phyloP scores from a whole-genome alignment of 192 early-diverging fungal species.

The Allomyces arbusculus region DNA sequence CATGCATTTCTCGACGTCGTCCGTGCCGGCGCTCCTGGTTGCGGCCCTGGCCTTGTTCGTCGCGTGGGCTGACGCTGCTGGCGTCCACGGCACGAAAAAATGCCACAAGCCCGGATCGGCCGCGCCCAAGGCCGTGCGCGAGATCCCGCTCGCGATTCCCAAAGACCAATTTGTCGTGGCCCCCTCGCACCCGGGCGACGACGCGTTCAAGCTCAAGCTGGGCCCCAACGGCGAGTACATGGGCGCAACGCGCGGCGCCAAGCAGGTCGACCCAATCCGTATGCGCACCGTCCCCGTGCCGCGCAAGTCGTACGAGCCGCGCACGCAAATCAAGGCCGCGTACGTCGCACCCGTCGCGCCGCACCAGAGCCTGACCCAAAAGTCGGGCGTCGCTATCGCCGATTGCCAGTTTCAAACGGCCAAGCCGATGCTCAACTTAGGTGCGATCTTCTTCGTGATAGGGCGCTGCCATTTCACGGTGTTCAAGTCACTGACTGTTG shows the following conservation, averaged over 20 bases:
- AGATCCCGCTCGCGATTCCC: neutral
- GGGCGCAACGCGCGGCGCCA: neutral
- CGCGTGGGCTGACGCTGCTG: neutral
- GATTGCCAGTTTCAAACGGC: too few species aligned
- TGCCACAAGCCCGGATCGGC: neutral
- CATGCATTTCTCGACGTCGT: too few species aligned
- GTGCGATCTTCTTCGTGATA: too few species aligned
- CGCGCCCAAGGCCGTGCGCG: neutral
- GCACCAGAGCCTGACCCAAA: too few species aligned
- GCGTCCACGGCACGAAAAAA: neutral
- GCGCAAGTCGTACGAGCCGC: neutral
- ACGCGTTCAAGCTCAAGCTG: neutral
- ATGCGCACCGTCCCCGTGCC: neutral
- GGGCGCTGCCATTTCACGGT: too few species aligned
- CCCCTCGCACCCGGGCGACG: neutral
- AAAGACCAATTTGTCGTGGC: neutral
- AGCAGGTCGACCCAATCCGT: neutral
- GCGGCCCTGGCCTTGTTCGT: neutral
- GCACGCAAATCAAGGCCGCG: neutral
- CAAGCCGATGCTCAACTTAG: too few species aligned
- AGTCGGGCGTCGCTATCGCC: too few species aligned
- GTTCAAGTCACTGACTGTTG: too few species aligned
- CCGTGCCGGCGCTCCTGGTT: neutral
- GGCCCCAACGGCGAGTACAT: neutral
- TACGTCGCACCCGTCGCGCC: neutral